Conservation (phyloP, 2,329 filamentous ascomycete genomes). For the Dothistroma septosporum region DNA sequence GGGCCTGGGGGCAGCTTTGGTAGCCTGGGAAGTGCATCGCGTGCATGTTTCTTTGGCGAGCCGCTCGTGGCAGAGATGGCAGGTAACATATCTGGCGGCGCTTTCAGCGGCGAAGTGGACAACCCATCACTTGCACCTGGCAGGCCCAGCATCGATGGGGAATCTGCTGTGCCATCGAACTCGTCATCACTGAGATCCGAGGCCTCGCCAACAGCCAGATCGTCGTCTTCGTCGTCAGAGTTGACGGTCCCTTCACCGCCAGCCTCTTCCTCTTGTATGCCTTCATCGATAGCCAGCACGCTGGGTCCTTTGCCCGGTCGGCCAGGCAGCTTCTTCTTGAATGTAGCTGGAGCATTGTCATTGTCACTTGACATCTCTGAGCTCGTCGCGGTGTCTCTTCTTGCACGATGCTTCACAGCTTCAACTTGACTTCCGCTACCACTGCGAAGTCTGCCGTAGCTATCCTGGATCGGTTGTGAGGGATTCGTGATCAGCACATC, state of each 20-base stretch:
- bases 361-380: slow-evolving; percentile 82
- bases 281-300: slow-evolving; percentile 22
- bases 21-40: slow-evolving; percentile 54
- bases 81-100: slow-evolving; percentile 42
- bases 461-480: slow-evolving; percentile 16
- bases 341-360: slow-evolving; percentile 59
- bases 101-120: slow-evolving; percentile 47
- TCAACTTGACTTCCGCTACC: slow-evolving; percentile 70
- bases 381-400: slow-evolving; percentile 74
- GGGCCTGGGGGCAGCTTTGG: slow-evolving; percentile 64
- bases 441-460: slow-evolving; percentile 51
- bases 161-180: slow-evolving; percentile 61
- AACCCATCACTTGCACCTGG: slow-evolving; percentile 48
- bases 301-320: slow-evolving; percentile 52
- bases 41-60: slow-evolving; percentile 61
- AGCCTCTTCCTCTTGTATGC: slow-evolving; percentile 44
- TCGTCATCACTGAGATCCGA: slow-evolving; percentile 48
- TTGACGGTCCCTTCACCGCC: slow-evolving; percentile 25
- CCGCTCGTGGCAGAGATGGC: slow-evolving; percentile 41
- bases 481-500: slow-evolving; percentile 48
- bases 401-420: slow-evolving; percentile 58
- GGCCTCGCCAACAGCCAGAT: slow-evolving; percentile 35
- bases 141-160: slow-evolving; percentile 65
- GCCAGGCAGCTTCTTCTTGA: slow-evolving; percentile 55
- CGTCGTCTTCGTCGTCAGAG: slow-evolving; percentile 39